Evolutionary conservation across 176 grass and related monocot species (phyloP), one percentile per base, ranked within the genome.

Genomic region (Carex pumila): DNA sequence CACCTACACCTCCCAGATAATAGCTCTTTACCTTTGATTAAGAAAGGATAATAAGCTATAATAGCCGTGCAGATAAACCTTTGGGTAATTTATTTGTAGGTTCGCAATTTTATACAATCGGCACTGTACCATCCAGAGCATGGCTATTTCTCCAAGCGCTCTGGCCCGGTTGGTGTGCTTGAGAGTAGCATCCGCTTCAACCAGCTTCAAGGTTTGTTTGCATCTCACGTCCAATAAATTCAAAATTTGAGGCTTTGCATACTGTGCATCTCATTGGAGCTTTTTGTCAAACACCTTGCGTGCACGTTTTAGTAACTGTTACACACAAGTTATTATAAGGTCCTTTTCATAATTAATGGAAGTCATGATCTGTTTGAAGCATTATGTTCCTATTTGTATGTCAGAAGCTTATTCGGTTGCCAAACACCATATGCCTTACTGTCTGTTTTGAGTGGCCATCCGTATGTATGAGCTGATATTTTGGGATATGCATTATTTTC

Each of bases 141-240:
- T 63, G 96, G 96, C 21, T 98, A 98, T 85, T 98, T 98, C 91
- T 95, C 96, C 80, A 95, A 95, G 85, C 70, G 62, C 29, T 88
- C 88, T 36, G 89, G 89, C 15, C 89, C 96, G 11, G 93, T 98
- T 39, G 96, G 96, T 7, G 69, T 95, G 80, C 96, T 98, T 36
- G 86, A 98, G 53, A 82, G 66, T 64, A 88, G 89, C 86, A 92
- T 98, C 79, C 91, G 86, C 57, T 98, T 98, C 89, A 87, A 93
- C 81, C 86, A 92, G 70, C 91, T 98, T 75, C 56, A 88, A 41
- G 93, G 96, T 98, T 83, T 79, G 41, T 39, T 77, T 67, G 12
- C 50, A 72, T 81, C 73, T 54, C 52, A 19, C 80, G 68, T 84
- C 50, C 45, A 29, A 67, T 21, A 52, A 3, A 72, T 18, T 85